A percentile compares a stretch with the other conserved stretches of the same genome.
Conservation (phyloP, 176 grass and related monocot genomes). For the Luzula sylvatica region DNA sequence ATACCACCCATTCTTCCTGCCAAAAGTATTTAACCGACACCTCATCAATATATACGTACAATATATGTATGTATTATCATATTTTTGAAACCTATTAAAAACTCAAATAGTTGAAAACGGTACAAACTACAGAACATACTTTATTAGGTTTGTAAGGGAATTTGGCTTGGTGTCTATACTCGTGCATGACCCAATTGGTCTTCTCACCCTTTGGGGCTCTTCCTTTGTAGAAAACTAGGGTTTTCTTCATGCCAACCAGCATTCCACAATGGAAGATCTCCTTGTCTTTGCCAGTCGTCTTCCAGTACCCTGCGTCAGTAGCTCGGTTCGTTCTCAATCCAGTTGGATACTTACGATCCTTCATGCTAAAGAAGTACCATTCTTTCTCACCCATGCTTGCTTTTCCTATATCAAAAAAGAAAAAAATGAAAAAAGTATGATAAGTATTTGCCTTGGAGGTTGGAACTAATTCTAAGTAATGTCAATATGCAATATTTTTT, state of each 20-base stretch:
- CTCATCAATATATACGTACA: not conserved
- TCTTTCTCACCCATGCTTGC: constrained; percentile 86
- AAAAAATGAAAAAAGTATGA: too few relatives aligned
- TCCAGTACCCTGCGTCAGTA: constrained; percentile 75
- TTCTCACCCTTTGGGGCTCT: constrained; percentile 73
- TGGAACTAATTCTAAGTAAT: too few relatives aligned
- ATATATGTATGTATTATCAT: not conserved
- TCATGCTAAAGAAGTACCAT: constrained; percentile 89
- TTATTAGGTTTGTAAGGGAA: constrained; percentile 70
- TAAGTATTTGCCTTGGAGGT: too few relatives aligned
- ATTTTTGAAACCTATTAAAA: not conserved
- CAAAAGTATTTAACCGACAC: not conserved
- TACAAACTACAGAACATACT: too few relatives aligned
- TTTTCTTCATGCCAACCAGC: constrained; percentile 78
- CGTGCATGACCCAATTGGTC: constrained; percentile 88
- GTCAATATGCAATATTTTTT: too few relatives aligned
- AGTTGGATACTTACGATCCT: constrained; percentile 64
- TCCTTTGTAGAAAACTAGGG: constrained; percentile 68
- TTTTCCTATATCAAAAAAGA: constrained; percentile 50
- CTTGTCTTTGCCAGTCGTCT: constrained; percentile 79
- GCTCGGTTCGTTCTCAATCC: constrained; percentile 66
- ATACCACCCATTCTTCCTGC: constrained; percentile 80
- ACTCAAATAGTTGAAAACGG: not conserved
- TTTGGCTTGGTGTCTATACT: constrained; percentile 68
- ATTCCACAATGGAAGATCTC: constrained; percentile 57